Evolutionary conservation across 768 basidiomycete species (phyloP), one percentile per base, ranked within the genome.

Genomic region (Scleroderma bovista): DNA sequence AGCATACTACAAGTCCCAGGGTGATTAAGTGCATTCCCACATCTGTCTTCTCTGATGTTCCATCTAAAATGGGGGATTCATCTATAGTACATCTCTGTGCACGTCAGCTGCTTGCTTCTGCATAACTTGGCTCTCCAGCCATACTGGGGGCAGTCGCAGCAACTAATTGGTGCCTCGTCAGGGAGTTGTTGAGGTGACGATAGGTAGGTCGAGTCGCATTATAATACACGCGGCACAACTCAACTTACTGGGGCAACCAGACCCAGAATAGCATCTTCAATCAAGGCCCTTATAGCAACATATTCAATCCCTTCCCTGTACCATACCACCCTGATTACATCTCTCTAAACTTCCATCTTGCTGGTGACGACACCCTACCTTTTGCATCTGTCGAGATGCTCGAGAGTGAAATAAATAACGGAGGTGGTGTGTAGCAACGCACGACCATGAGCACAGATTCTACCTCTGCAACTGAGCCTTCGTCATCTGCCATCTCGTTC

Each of bases 321-420:
- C 85, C 86, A 3, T 88, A 86, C 56, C 83, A 86, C 54, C 84
- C 85, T 2, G 87, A 88, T 59, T 81, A 84, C 49, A 65, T 87
- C 12, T 68, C 74, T 38, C 81, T 84, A 58, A 57, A 78, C 44
- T 79, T 68, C 59, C 64, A 68, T 36, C 55, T 69, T 34, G 64
- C 72, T 2, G 55, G 67, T 12, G 80, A 84, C 54, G 71, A n/a
- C n/a, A n/a, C 80, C 0, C 70, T 85, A 7, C 79, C 80, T 0
- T 84, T 79, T 57, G 66, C 76, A 15, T 65, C 66, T 23, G 74
- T 72, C 0, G 80, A 84, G 34, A 63, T 61, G 16, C 61, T 76
- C 47, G 79, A 77, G 46, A 67, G 68, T 0, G 78, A 80, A 44
- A 64, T 52, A 42, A 60, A 22, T 54, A 54, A 13, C 15, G 57